Evolutionary conservation across 83 land plant genomes (phyloP), one percentile per base, ranked within the genome.

Genomic region (Picea abies): DNA sequence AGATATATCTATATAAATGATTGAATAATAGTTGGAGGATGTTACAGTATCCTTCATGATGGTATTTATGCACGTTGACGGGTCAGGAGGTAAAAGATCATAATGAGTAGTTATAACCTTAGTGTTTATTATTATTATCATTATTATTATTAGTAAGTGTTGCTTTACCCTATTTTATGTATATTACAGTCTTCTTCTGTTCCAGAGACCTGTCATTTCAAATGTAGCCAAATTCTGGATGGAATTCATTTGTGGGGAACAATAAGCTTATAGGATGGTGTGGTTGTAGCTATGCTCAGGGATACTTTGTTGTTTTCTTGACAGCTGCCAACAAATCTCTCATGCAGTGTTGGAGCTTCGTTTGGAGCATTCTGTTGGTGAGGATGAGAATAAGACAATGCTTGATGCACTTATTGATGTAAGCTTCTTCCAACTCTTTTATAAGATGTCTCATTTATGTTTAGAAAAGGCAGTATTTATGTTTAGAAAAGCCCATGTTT

Each of bases 331-430:
- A 81, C 87, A 61, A 73, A 82, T 87, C 87, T 85, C 88, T 82
- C 84, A 80, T 87, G 85, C 87, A 88, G 90, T 88, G 81, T 72
- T 89, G 85, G 90, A 88, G 85, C 89, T 88, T 81, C 85, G 90
- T 41, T 65, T 88, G 90, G 90, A 88, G 85, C 87, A 83, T 56
- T 84, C 90, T 69, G 80, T 82, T 80, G 89, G 90, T 41, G 90
- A 88, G 79, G 90, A 88, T 67, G 86, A 75, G 39, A 89, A 88
- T 80, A 88, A 88, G 83, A 80, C 86, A n/a, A 83, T 88, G 44
- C 80, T 86, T 60, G 90, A 88, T 66, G 87, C 90, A 6, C 79
- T 88, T 70, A 64, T 88, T 44, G 90, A 88, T 85, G 90, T 86
- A 67, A 81, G 60, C 69, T 52, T 65, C 32, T 26, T 39, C 23